These are phyloP conservation scores for Phaffia tasmanica DNA, from an alignment of 768 basidiomycete genomes.

Conservation along the genomic window DNA sequence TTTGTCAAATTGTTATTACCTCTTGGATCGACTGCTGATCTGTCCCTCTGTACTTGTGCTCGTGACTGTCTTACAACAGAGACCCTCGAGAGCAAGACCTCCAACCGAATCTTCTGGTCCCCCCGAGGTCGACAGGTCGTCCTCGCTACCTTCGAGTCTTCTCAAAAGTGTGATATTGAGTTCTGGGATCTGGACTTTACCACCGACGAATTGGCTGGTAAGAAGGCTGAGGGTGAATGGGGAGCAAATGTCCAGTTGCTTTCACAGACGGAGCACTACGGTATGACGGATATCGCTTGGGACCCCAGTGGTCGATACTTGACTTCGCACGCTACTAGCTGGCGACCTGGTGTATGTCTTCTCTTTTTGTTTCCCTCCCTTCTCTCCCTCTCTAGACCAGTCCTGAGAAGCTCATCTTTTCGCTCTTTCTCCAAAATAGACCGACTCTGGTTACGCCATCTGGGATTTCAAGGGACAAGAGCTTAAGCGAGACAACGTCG, in stretches of 20 bases:
- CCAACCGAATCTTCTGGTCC: slow-evolving; percentile 92
- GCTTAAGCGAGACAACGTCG: slow-evolving; percentile 63
- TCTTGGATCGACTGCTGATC: neutral
- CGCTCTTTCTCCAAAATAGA: slow-evolving; percentile 43
- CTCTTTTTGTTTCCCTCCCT: slow-evolving; percentile 5
- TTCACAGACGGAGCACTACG: slow-evolving; percentile 84
- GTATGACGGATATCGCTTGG: slow-evolving; percentile 96
- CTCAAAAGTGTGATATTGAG: slow-evolving; percentile 90
- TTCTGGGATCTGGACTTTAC: slow-evolving; percentile 98
- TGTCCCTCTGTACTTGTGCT: neutral
- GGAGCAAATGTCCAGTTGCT: slow-evolving; percentile 75
- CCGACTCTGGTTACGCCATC: slow-evolving; percentile 89
- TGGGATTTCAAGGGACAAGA: slow-evolving; percentile 99
- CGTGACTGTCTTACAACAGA: slow-evolving; percentile 41
- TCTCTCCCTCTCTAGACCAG: neutral
- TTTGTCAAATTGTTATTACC: neutral
- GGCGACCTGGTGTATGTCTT: slow-evolving; percentile 74
- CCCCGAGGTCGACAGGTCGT: slow-evolving; percentile 92
- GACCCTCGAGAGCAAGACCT: slow-evolving; percentile 66
- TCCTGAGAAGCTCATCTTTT: neutral
- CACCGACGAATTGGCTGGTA: slow-evolving; percentile 37
- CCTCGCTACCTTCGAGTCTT: slow-evolving; percentile 88
- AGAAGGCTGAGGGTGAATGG: slow-evolving; percentile 52
- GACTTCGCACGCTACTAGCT: slow-evolving; percentile 83
- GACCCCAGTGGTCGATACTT: slow-evolving; percentile 91